These are phyloP conservation scores for Trametopsis cervina DNA, from an alignment of 768 basidiomycete species.

Conservation along the genomic window DNA sequence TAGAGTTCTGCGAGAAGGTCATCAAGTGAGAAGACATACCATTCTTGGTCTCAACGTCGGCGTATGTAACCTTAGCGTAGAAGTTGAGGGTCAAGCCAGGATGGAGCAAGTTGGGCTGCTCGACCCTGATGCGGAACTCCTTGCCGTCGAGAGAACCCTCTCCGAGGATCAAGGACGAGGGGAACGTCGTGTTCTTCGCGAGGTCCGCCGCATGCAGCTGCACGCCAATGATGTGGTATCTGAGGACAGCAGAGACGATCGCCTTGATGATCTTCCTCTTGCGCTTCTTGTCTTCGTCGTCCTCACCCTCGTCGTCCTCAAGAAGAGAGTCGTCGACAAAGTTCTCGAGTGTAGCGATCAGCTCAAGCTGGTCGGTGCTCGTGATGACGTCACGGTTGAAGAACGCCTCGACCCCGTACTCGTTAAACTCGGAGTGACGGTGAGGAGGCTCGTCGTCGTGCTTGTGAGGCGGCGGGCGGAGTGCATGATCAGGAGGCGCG, in stretches of 20 bases:
- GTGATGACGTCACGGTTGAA: slow-evolving; percentile 4
- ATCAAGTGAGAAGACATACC: slow-evolving; percentile 28
- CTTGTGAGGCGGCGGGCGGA: slow-evolving; percentile 22
- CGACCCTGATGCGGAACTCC: slow-evolving; percentile 38
- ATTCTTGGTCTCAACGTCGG: slow-evolving; percentile 39
- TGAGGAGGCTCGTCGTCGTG: not conserved
- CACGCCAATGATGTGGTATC: slow-evolving; percentile 49
- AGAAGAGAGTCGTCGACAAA: slow-evolving; percentile 24
- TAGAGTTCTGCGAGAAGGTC: not conserved
- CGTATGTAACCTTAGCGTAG: slow-evolving; percentile 34
- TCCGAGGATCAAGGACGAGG: slow-evolving; percentile 37
- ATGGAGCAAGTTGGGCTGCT: slow-evolving; percentile 26
- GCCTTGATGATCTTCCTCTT: slow-evolving; percentile 46
- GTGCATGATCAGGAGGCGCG: slow-evolving; percentile 40
- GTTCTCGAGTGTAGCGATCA: slow-evolving; percentile 16
- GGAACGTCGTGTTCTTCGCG: slow-evolving; percentile 46
- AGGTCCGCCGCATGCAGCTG: slow-evolving; percentile 32
- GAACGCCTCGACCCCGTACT: slow-evolving; percentile 3
- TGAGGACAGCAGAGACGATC: slow-evolving; percentile 45
- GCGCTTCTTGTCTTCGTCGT: slow-evolving; percentile 34
- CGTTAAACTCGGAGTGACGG: not conserved
- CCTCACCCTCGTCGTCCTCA: slow-evolving; percentile 28
- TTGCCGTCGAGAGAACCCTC: slow-evolving; percentile 37
- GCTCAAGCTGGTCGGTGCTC: slow-evolving; percentile 4
- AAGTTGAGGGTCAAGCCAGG: slow-evolving; percentile 35